phyloP scores from a whole-genome alignment of 768 basidiomycete genomes.

The Fistulinella prunicolor region DNA sequence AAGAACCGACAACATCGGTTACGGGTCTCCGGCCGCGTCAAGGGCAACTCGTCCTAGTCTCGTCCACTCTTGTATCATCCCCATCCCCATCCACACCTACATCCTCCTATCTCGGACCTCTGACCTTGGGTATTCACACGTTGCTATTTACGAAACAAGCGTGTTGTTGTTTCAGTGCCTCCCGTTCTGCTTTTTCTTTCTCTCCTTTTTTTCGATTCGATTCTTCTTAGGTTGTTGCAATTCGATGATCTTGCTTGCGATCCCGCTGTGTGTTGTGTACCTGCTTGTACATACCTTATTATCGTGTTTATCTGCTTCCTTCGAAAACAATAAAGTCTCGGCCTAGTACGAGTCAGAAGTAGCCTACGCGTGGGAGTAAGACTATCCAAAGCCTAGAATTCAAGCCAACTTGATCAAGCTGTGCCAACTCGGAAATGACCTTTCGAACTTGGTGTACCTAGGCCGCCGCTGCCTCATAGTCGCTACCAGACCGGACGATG shows the following conservation, averaged over 20 bases:
- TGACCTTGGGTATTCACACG: slow-evolving; percentile 1
- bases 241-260: slow-evolving; percentile 20
- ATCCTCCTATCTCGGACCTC: slow-evolving; percentile 17
- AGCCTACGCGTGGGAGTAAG: too few relatives aligned
- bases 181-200: slow-evolving; percentile 5
- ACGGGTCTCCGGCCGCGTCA: slow-evolving; percentile 60
- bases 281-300: slow-evolving; percentile 38
- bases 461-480: too few relatives aligned
- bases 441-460: too few relatives aligned
- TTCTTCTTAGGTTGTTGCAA: slow-evolving; percentile 8
- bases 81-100: too few relatives aligned
- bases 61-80: not conserved
- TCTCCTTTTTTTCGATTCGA: not conserved
- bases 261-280: slow-evolving; percentile 22
- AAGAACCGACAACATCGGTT: slow-evolving; percentile 79
- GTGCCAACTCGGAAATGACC: too few relatives aligned
- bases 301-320: slow-evolving; percentile 30
- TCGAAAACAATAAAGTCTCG: too few relatives aligned
- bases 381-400: too few relatives aligned
- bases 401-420: too few relatives aligned
- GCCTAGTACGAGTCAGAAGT: too few relatives aligned
- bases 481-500: too few relatives aligned
- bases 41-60: slow-evolving; percentile 21
- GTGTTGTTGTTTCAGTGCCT: slow-evolving; percentile 14
- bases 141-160: slow-evolving; percentile 16